Base-by-base conservation (phyloP, 306 rosid genomes). In the Sesbania bispinosa region DNA sequence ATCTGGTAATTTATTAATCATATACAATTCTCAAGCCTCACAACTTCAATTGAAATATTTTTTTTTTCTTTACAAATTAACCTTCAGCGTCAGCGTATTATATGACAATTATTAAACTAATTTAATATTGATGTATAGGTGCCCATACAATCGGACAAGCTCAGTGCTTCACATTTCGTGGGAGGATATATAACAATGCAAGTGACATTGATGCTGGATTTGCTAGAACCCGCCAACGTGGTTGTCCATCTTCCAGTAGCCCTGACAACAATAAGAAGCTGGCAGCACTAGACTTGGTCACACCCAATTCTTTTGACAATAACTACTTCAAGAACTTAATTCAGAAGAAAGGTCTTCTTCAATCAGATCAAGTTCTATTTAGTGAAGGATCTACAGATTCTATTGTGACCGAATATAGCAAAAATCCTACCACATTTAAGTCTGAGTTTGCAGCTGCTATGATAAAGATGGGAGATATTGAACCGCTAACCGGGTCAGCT, bases 221-320 rank as follows among this genome's bases (percentile, higher is more conserved):
- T 74, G 85, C 81, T 4, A 65, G 63, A 8, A 82, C 79, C 21
- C 85, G 81, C 15, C 54, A 19, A 32, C 73, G 85, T 1, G 30
- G 59, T 18, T 82, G 89, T 38, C 89, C 85, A 7, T 29, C 71
- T 0, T 3, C 10, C 10, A 53, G 1, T 6, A 68, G 26, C 6
- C 2, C 5, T 0, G 16, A 3, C 0, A 75, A 84, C 11, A 6
- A 80, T 29, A 3, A 61, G 23, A 87, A 74, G 20, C 64, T 82
- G 79, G 84, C 92, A 6, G 39, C 89, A 23, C 36, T 87, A 0
- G 92, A 87, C 7, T 77, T 87, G 81, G 89, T 87, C 5, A 84
- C 92, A 6, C 89, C 87, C 0, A 87, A 84, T 57, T 83, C 85
- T 0, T 84, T 87, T 46, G 89, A 87, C 77, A 71, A 82, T 67